A percentile compares a stretch with the other conserved stretches of the same genome.
These are phyloP conservation scores for Colletotrichum falcatum DNA, from an alignment of 2,329 filamentous ascomycete genomes.

Conservation along the genomic window DNA sequence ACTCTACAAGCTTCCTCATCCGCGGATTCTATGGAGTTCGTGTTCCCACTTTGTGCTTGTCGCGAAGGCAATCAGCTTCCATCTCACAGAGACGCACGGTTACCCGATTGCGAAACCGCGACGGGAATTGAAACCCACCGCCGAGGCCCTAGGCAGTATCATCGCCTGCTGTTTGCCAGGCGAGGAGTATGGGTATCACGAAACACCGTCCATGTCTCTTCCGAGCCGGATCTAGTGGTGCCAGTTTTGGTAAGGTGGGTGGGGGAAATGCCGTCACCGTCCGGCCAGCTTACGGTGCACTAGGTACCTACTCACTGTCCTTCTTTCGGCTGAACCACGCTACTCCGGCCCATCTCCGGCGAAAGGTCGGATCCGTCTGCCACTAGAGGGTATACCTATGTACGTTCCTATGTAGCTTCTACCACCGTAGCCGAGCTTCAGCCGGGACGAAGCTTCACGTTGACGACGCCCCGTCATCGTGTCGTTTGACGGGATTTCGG, in stretches of 20 bases:
- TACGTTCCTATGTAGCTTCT: background rate
- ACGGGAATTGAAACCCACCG: background rate
- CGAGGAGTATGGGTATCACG: conserved; percentile 6
- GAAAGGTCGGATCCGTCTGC: background rate
- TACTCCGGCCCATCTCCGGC: background rate
- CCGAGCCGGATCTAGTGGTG: background rate
- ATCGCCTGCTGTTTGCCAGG: background rate
- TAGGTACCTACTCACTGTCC: too few species aligned
- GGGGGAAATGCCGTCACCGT: background rate
- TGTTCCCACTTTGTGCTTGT: background rate
- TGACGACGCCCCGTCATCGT: background rate
- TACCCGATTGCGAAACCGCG: background rate
- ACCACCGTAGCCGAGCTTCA: conserved; percentile 14
- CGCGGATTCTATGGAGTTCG: background rate
- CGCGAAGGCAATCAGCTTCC: background rate
- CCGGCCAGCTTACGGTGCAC: background rate
- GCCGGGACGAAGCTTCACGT: background rate
- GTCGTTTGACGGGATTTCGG: conserved; percentile 37
- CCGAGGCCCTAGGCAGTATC: background rate
- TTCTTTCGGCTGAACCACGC: conserved; percentile 6
- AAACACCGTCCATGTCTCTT: background rate
- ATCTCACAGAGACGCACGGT: background rate
- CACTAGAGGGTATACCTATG: too few species aligned
- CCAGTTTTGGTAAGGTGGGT: background rate
- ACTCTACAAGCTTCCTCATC: too few species aligned